Evolutionary conservation across 2,329 filamentous ascomycete genomes (phyloP).

Genomic region (Fusarium vanettenii): DNA sequence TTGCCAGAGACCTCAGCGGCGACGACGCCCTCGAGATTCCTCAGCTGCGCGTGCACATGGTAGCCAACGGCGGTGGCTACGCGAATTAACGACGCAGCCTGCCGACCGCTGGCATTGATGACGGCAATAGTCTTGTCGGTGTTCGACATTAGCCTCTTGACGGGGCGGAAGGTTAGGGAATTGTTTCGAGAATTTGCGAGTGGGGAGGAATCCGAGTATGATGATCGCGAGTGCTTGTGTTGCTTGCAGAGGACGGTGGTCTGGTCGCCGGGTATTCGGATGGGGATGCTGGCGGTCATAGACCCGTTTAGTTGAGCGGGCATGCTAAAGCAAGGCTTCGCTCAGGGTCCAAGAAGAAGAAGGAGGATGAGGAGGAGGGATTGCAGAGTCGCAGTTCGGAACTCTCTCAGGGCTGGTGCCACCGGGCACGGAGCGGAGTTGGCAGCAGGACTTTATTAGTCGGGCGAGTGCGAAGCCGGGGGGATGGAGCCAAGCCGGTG

Average conservation of each 20-base stretch:
- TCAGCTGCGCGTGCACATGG: constrained; percentile 90
- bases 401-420: constrained; percentile 22
- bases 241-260: constrained; percentile 53
- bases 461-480: constrained; percentile 22
- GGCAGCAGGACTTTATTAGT: constrained; percentile 37
- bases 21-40: constrained; percentile 87
- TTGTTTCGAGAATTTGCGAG: constrained; percentile 67
- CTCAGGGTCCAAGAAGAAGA: constrained; percentile 31
- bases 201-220: constrained; percentile 70
- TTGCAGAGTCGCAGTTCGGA: constrained; percentile 32
- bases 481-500: constrained; percentile 32
- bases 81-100: constrained; percentile 94
- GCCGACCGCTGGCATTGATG: constrained; percentile 95
- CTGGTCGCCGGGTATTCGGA: constrained; percentile 52
- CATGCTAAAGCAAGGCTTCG: constrained; percentile 48
- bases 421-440: constrained; percentile 34
- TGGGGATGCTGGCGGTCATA: constrained; percentile 53
- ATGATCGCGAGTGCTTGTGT: constrained; percentile 72
- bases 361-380: constrained; percentile 20
- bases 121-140: constrained; percentile 87
- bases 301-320: constrained; percentile 54
- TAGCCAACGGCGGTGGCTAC: constrained; percentile 95
- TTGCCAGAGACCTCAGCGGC: constrained; percentile 86
- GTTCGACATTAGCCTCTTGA: constrained; percentile 68
- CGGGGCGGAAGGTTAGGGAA: constrained; percentile 69